Evolutionary conservation across 2,329 filamentous ascomycete species (phyloP).

Genomic region (Keithomyces neogunnii): DNA sequence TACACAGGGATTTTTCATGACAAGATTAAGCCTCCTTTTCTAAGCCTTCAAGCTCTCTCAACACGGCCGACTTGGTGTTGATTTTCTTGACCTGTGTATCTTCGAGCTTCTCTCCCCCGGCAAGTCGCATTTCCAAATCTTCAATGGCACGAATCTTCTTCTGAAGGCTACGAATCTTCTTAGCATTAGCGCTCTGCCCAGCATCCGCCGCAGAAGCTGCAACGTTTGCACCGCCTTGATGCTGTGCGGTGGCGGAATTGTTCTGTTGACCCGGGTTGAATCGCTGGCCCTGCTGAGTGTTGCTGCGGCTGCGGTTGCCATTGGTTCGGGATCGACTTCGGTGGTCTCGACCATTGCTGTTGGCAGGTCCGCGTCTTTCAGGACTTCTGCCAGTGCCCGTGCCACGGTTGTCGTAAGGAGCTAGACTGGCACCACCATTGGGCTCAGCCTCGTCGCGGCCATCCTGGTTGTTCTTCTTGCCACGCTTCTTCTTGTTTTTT

Average conservation of each 20-base stretch:
- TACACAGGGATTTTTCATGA: background rate
- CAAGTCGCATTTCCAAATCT: constrained; percentile 93
- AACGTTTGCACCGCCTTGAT: constrained; percentile 36
- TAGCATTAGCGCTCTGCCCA: constrained; percentile 65
- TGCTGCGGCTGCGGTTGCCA: constrained; percentile 44
- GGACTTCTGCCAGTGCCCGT: constrained; percentile 48
- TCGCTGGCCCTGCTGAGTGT: constrained; percentile 34
- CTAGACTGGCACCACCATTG: constrained; percentile 38
- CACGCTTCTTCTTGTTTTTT: constrained; percentile 98
- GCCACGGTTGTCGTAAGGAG: constrained; percentile 28
- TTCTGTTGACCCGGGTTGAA: constrained; percentile 18
- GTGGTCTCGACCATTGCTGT: constrained; percentile 32
- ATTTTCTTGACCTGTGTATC: constrained; percentile 99
- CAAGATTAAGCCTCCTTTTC: constrained; percentile 16
- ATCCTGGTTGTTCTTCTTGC: constrained; percentile 82
- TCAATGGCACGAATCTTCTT: constrained; percentile 99
- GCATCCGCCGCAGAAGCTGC: constrained; percentile 26
- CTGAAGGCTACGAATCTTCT: constrained; percentile 86
- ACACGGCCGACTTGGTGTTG: constrained; percentile 72
- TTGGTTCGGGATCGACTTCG: constrained; percentile 50
- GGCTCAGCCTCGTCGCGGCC: constrained; percentile 41
- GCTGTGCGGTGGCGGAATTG: constrained; percentile 8
- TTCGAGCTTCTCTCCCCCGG: constrained; percentile 91
- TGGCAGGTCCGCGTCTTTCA: constrained; percentile 48
- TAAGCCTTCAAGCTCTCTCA: constrained; percentile 69